These are phyloP conservation scores for Solanum lycopersicoides DNA, from an alignment of 257 asterid genomes.

Conservation along the genomic window DNA sequence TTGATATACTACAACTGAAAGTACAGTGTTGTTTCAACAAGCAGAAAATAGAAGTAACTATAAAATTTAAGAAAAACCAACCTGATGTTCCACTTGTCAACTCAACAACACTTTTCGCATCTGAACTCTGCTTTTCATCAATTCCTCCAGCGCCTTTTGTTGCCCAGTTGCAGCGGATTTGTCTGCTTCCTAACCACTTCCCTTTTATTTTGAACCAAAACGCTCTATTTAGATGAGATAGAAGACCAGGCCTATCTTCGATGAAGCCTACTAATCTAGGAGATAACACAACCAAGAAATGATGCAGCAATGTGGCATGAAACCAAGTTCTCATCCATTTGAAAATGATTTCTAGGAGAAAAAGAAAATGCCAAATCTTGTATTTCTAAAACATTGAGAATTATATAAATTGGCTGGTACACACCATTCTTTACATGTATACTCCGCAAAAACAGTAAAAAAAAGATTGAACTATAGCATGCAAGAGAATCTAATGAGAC, in stretches of 20 bases:
- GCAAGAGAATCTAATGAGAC: not conserved
- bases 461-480: not conserved
- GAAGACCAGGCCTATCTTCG: not conserved
- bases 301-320: not conserved
- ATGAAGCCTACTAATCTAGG: not conserved
- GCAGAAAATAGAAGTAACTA: not conserved
- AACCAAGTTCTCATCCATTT: not conserved
- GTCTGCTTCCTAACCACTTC: constrained; percentile 84
- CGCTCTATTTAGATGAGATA: not conserved
- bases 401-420: not conserved
- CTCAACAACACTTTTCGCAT: constrained; percentile 48
- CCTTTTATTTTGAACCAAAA: constrained; percentile 26
- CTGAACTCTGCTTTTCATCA: constrained; percentile 51
- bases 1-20: not conserved
- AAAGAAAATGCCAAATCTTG: not conserved
- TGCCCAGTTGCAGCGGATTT: constrained; percentile 92
- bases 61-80: constrained; percentile 1
- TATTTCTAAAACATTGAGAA: not conserved
- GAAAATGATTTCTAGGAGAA: not conserved
- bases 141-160: constrained; percentile 58
- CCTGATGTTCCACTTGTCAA: constrained; percentile 57
- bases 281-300: not conserved
- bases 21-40: not conserved
- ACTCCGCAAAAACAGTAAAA: not conserved
- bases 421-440: not conserved